phyloP scores from a whole-genome alignment of 345 rosid genomes.

The Eucalyptus viminalis region DNA sequence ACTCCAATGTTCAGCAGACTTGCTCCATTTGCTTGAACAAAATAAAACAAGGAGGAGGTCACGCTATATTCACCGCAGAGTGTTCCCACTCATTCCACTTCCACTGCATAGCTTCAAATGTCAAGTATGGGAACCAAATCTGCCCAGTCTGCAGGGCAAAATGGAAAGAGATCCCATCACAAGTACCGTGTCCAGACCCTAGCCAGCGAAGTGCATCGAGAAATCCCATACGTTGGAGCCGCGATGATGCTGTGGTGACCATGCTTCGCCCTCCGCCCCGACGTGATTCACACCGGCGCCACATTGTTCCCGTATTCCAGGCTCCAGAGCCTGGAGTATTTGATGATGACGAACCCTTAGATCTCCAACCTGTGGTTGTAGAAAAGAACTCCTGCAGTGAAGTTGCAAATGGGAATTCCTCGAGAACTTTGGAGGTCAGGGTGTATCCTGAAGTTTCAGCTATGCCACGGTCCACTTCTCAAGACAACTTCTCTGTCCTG shows the following conservation, averaged over 20 bases:
- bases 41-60: slow-evolving; percentile 85
- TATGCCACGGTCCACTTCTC: slow-evolving; percentile 27
- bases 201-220: slow-evolving; percentile 18
- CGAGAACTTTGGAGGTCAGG: slow-evolving; percentile 40
- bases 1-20: slow-evolving; percentile 33
- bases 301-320: slow-evolving; percentile 37
- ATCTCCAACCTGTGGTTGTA: slow-evolving; percentile 22
- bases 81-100: slow-evolving; percentile 96
- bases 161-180: slow-evolving; percentile 92
- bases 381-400: slow-evolving; percentile 18
- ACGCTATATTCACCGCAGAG: slow-evolving; percentile 89
- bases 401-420: slow-evolving; percentile 5
- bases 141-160: slow-evolving; percentile 88
- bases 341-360: slow-evolving; percentile 69
- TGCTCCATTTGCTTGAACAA: slow-evolving; percentile 86
- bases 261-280: slow-evolving; percentile 45
- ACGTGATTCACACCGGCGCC: slow-evolving; percentile 36
- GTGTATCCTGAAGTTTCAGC: slow-evolving; percentile 71
- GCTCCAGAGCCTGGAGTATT: slow-evolving; percentile 62
- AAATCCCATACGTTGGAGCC: slow-evolving; percentile 28
- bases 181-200: slow-evolving; percentile 41
- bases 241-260: slow-evolving; percentile 41
- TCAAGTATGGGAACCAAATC: slow-evolving; percentile 71
- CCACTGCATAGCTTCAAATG: slow-evolving; percentile 87
- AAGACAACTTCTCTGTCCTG: slow-evolving; percentile 56